phyloP scores from a whole-genome alignment of 179 eudicot species.

The Gypsophila paniculata region DNA sequence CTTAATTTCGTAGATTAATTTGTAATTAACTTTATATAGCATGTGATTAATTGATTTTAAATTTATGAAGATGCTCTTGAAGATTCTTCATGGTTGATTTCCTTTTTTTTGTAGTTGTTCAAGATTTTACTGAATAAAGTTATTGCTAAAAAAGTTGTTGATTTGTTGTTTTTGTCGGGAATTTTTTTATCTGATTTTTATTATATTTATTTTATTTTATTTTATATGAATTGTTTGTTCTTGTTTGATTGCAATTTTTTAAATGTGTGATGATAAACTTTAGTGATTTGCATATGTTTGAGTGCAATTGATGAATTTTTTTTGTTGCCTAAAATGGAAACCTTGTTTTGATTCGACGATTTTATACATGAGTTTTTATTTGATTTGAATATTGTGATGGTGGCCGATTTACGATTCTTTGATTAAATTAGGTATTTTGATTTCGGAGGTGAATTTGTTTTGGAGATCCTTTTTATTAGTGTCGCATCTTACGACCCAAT shows the following conservation, averaged over 20 bases:
- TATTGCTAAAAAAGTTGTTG: background rate
- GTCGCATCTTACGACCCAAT: background rate
- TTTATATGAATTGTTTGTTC: background rate
- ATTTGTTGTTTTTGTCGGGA: slow-evolving; percentile 24
- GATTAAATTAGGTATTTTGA: slow-evolving; percentile 3
- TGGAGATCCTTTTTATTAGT: no score
- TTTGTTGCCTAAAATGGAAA: slow-evolving; percentile 21
- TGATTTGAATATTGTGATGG: slow-evolving; percentile 16
- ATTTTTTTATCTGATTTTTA: background rate
- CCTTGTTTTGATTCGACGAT: slow-evolving; percentile 1
- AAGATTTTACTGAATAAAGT: background rate
- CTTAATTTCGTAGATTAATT: no score
- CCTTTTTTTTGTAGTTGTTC: background rate
- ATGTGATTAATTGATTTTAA: background rate
- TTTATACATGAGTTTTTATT: slow-evolving; percentile 18
- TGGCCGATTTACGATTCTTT: background rate
- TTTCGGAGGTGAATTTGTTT: slow-evolving; percentile 3
- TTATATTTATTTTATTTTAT: no score
- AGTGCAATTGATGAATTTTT: slow-evolving; percentile 17
- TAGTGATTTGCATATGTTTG: slow-evolving; percentile 17
- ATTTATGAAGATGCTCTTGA: background rate
- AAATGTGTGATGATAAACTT: background rate
- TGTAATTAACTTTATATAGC: background rate
- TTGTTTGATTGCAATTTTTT: slow-evolving; percentile 4
- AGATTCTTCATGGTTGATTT: background rate